phyloP scores from a whole-genome alignment of 2,329 filamentous ascomycete species.

The Daldinia eschscholtzii region DNA sequence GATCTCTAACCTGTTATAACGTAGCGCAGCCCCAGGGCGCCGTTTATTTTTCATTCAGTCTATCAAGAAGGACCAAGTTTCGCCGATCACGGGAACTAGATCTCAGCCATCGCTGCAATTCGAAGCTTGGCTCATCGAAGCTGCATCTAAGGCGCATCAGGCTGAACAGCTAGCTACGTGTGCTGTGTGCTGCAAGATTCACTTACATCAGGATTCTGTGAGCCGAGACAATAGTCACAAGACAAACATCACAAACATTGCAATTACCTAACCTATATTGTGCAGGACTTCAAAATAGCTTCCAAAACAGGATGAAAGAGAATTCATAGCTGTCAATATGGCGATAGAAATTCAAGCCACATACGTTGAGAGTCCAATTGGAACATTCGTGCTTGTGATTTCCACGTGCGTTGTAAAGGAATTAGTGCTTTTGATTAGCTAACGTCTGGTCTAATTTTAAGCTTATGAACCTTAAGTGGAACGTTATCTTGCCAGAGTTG shows the following conservation, averaged over 20 bases:
- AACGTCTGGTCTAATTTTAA: background rate
- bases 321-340: background rate
- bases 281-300: background rate
- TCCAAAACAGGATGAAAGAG: background rate
- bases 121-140: constrained; percentile 5
- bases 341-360: background rate
- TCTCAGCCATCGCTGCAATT: background rate
- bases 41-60: constrained; percentile 7
- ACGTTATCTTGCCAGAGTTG: background rate
- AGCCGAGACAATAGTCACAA: background rate
- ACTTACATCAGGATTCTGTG: background rate
- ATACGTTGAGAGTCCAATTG: background rate
- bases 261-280: background rate
- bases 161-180: background rate
- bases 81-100: background rate
- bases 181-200: background rate
- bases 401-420: background rate
- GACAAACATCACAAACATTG: background rate
- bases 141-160: constrained; percentile 4
- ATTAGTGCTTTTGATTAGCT: background rate
- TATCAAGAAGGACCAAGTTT: background rate
- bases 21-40: constrained; percentile 14
- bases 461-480: background rate
- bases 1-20: constrained; percentile 20
- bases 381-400: background rate